Evolutionary conservation across 768 basidiomycete genomes (phyloP).

Genomic region (Hericium erinaceus): DNA sequence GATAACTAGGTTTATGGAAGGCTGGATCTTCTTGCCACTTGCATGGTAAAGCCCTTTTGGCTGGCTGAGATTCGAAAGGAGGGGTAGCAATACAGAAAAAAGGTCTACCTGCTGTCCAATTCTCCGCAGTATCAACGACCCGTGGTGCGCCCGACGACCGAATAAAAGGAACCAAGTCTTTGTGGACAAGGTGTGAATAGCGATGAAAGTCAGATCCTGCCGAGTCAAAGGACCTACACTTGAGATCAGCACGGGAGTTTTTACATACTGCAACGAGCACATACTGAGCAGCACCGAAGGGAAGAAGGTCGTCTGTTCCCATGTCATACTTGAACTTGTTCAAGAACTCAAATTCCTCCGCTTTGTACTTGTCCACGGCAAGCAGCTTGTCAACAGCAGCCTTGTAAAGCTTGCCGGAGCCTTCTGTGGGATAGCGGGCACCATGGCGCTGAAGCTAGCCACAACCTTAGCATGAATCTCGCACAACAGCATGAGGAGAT

Average conservation of each 20-base stretch:
- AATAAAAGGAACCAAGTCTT: constrained; percentile 41
- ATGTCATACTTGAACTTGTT: constrained; percentile 48
- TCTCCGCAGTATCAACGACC: constrained; percentile 56
- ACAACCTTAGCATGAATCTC: not conserved
- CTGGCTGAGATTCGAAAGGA: too few species aligned
- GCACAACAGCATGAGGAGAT: not conserved
- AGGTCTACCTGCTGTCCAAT: constrained; percentile 59
- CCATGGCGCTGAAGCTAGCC: constrained; percentile 72
- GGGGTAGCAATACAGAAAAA: too few species aligned
- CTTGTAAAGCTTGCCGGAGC: constrained; percentile 33
- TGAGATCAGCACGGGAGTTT: not conserved
- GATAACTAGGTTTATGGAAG: constrained; percentile 47
- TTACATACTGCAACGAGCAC: constrained; percentile 14
- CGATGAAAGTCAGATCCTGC: constrained; percentile 44
- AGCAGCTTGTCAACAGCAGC: constrained; percentile 46
- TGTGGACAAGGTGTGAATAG: constrained; percentile 39
- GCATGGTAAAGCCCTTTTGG: constrained; percentile 50
- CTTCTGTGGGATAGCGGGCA: constrained; percentile 61
- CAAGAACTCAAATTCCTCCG: constrained; percentile 47
- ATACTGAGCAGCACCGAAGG: constrained; percentile 58
- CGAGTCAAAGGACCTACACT: constrained; percentile 36
- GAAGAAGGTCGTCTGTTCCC: constrained; percentile 49
- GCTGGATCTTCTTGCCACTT: constrained; percentile 34
- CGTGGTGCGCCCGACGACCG: constrained; percentile 42
- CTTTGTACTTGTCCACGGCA: constrained; percentile 33